Evolutionary conservation across 768 basidiomycete genomes (phyloP), one percentile per base, ranked within the genome.

Genomic region (Galerina sulciceps): DNA sequence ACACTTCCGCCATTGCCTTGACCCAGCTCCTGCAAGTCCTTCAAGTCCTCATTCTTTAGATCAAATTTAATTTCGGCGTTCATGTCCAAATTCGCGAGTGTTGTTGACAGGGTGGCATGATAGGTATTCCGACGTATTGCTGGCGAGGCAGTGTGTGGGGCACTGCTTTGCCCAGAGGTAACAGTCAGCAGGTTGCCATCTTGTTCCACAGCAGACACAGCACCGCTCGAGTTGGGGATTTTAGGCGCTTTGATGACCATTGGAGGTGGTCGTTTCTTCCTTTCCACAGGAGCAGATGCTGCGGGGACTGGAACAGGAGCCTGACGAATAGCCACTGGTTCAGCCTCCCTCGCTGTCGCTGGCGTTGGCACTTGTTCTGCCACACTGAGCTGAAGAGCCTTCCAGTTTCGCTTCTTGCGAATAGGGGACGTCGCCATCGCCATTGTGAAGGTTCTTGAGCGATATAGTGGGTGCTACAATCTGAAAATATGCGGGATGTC

Each of bases 1-100:
- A 99, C 97, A 54, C 96, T 97, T 53, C 97, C 97, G 1, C 97
- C 96, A 69, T 99, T 99, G 3, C 97, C 97, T 64, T 93, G 89
- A 3, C 97, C 97, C 3, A 99, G 82, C 73, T 99, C 97, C 53
- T 86, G 84, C 45, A 99, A 70, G 63, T 96, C 91, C 75, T 90
- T 90, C 70, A 99, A 78, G 72, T 99, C 97, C 71, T 96, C 95
- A 65, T 90, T 87, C 66, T 86, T 81, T 65, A 99, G 76, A 68
- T 96, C 91, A 65, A 83, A 88, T 75, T 92, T 92, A 71, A 88
- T 87, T 76, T 93, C 91, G 35, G 88, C 86, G 66, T 90, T 91
- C 77, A 94, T 82, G 65, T 96, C 94, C 59, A 96, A 77, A 64
- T 84, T 93, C 18, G 93, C 94, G 35, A 97, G 84, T 14, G 92